phyloP scores from a whole-genome alignment of 1,284 basidiomycete species.

The Pascua guehoae region DNA sequence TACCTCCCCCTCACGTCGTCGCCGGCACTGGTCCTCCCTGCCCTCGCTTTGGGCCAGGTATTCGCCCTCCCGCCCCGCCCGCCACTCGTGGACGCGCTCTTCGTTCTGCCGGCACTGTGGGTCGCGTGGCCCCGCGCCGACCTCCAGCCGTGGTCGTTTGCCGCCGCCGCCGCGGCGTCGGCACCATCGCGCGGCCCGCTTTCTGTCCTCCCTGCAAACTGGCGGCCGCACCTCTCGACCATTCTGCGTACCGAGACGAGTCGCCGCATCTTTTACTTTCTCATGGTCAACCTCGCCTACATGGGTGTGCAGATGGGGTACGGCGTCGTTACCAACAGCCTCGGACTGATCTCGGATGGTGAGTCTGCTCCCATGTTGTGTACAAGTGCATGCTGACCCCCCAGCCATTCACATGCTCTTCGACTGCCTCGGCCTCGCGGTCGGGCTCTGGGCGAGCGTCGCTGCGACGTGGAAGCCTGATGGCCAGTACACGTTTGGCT shows the following conservation, averaged over 20 bases:
- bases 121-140: conserved; percentile 6
- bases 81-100: conserved; percentile 20
- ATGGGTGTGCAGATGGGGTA: conserved; percentile 95
- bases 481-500: conserved; percentile 92
- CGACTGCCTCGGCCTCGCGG: conserved; percentile 94
- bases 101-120: conserved; percentile 20
- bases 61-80: conserved; percentile 38
- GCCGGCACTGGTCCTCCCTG: conserved; percentile 7
- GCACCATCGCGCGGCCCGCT: background rate
- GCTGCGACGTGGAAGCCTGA: conserved; percentile 98
- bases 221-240: conserved; percentile 73
- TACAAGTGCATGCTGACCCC: background rate
- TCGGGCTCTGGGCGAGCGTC: conserved; percentile 92
- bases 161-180: background rate
- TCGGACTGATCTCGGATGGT: conserved; percentile 97
- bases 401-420: conserved; percentile 99
- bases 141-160: background rate
- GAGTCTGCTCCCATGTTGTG: conserved; percentile 41
- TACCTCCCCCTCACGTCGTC: conserved; percentile 24
- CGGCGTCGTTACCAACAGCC: conserved; percentile 94
- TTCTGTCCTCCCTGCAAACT: conserved; percentile 27
- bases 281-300: conserved; percentile 89
- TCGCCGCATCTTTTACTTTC: conserved; percentile 93
- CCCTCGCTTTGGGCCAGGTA: conserved; percentile 31
- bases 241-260: conserved; percentile 88